Evolutionary conservation across 2,329 filamentous ascomycete species (phyloP).

Genomic region (Colletotrichum sidae): DNA sequence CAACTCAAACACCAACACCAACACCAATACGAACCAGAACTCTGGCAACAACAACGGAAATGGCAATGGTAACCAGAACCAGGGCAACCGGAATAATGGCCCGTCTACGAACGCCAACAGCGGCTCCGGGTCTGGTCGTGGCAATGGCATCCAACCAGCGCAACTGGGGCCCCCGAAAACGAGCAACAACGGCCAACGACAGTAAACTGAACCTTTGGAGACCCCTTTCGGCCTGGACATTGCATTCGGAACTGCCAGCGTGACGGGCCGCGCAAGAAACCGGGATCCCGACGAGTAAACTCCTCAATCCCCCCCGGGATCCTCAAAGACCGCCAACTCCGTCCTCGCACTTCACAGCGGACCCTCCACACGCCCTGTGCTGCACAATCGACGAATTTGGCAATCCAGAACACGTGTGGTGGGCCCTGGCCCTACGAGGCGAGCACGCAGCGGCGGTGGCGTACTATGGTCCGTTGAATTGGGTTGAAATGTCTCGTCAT

Average conservation of each 20-base stretch:
- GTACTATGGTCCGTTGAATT: conserved; percentile 3
- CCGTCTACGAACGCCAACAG: conserved; percentile 3
- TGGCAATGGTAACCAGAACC: not conserved
- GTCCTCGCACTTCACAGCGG: not conserved
- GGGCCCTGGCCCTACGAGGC: conserved; percentile 7
- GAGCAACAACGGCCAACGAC: conserved; percentile 8
- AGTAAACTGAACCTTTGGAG: not conserved
- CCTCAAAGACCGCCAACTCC: no score
- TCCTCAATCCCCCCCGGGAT: no score
- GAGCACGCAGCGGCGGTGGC: not conserved
- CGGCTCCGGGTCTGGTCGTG: not conserved
- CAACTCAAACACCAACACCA: not conserved
- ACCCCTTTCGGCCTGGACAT: no score
- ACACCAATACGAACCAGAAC: no score
- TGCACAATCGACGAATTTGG: not conserved
- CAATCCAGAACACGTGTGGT: conserved; percentile 6
- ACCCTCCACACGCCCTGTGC: no score
- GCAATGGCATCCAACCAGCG: conserved; percentile 10
- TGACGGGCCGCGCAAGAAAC: not conserved
- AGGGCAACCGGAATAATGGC: not conserved
- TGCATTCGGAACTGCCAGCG: not conserved
- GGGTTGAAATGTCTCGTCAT: conserved; percentile 19
- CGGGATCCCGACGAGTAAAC: not conserved
- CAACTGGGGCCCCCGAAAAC: conserved; percentile 11
- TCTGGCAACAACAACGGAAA: conserved; percentile 2